phyloP scores from a whole-genome alignment of 2,329 filamentous ascomycete species.

The Exophiala aquamarina region DNA sequence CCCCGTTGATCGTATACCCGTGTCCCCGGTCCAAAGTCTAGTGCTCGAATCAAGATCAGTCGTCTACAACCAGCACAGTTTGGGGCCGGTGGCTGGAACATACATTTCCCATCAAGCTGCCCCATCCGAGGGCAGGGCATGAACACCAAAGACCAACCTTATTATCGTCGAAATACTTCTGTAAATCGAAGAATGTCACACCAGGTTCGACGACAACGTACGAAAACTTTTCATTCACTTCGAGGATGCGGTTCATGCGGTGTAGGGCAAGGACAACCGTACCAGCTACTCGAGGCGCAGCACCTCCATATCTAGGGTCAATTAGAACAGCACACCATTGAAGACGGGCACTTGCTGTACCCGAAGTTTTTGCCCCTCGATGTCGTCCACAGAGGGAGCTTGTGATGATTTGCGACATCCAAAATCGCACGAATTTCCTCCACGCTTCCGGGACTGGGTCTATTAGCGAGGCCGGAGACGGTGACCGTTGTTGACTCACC shows the following conservation, averaged over 20 bases:
- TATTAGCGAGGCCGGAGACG: too few species aligned
- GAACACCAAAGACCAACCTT: not conserved
- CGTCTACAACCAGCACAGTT: too few species aligned
- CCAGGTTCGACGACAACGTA: constrained; percentile 40
- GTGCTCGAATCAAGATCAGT: too few species aligned
- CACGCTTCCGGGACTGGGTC: too few species aligned
- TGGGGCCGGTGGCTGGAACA: too few species aligned
- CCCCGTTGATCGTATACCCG: constrained; percentile 32
- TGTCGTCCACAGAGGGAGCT: too few species aligned
- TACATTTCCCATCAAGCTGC: constrained; percentile 4
- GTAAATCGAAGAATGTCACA: constrained; percentile 47
- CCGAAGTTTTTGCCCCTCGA: too few species aligned
- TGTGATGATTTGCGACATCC: too few species aligned
- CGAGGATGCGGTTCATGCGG: constrained; percentile 33
- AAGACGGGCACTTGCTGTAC: too few species aligned
- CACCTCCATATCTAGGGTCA: constrained; percentile 48
- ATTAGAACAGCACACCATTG: too few species aligned
- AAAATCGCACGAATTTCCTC: too few species aligned
- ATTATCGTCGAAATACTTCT: constrained; percentile 24
- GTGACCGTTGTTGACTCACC: too few species aligned
- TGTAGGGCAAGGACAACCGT: constrained; percentile 46
- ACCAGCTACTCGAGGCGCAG: constrained; percentile 45
- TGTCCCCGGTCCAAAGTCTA: constrained; percentile 45
- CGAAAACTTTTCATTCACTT: constrained; percentile 32
- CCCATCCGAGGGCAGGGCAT: not conserved